Conservation (phyloP, 768 basidiomycete genomes). For the Auricularia sp. region DNA sequence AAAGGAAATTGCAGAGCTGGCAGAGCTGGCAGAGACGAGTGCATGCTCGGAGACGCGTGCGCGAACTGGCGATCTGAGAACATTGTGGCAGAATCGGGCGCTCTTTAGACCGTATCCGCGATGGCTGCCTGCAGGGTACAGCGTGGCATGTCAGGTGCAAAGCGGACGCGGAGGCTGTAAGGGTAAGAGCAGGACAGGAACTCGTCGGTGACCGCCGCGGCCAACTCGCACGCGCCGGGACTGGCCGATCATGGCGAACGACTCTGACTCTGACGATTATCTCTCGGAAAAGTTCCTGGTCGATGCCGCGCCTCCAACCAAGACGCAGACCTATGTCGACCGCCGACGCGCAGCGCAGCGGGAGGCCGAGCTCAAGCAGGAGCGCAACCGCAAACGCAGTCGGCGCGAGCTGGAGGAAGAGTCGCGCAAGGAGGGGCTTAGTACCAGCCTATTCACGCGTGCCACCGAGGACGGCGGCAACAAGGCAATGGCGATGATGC, state of each 20-base stretch:
- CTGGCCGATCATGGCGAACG: conserved; percentile 39
- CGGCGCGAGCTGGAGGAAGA: conserved; percentile 63
- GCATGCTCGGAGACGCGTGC: too few species aligned
- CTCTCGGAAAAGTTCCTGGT: conserved; percentile 78
- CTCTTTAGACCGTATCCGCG: too few species aligned
- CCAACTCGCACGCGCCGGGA: not conserved
- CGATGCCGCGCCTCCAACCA: conserved; percentile 17
- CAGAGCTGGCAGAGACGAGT: not conserved
- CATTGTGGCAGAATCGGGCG: too few species aligned
- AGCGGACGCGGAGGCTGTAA: too few species aligned
- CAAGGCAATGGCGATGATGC: conserved; percentile 83
- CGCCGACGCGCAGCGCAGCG: conserved; percentile 56
- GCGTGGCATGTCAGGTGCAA: too few species aligned
- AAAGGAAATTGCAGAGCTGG: not conserved
- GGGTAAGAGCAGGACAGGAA: too few species aligned
- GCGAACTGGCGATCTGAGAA: too few species aligned
- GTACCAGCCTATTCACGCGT: conserved; percentile 70
- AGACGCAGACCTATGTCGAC: conserved; percentile 58
- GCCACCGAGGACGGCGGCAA: conserved; percentile 60
- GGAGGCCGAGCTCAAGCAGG: conserved; percentile 51
- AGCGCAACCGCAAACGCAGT: conserved; percentile 53
- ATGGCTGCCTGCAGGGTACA: too few species aligned
- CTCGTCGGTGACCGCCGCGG: too few species aligned
- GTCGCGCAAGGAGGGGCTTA: conserved; percentile 65
- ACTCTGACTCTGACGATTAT: conserved; percentile 68